Evolutionary conservation across 805 yeast genomes (phyloP).

Genomic region (Teunomyces gatunensis): DNA sequence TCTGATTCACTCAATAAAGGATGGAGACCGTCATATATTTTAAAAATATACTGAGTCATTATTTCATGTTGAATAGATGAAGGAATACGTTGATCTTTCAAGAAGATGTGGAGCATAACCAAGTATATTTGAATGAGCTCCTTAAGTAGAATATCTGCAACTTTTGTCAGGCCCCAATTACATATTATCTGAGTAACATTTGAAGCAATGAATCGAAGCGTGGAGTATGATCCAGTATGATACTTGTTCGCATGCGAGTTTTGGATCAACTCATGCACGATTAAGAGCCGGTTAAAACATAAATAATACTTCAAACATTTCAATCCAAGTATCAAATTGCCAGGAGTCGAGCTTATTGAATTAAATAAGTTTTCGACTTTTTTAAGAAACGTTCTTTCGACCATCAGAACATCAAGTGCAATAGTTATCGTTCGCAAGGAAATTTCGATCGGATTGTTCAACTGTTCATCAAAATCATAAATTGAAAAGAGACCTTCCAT

Average conservation of each 20-base stretch:
- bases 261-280: slow-evolving; percentile 8
- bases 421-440: slow-evolving; percentile 8
- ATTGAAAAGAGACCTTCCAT: background rate
- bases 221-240: background rate
- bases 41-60: slow-evolving; percentile 9
- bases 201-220: background rate
- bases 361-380: background rate
- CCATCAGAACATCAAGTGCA: slow-evolving; percentile 8
- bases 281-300: slow-evolving; percentile 11
- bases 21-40: background rate
- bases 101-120: slow-evolving; percentile 11
- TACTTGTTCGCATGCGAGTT: slow-evolving; percentile 11
- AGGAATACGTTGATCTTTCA: slow-evolving; percentile 12
- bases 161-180: background rate
- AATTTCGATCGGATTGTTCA: slow-evolving; percentile 5
- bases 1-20: background rate
- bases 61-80: slow-evolving; percentile 16
- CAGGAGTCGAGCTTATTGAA: background rate
- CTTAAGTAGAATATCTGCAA: background rate
- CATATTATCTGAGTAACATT: background rate
- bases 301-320: slow-evolving; percentile 13
- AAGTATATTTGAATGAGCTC: slow-evolving; percentile 14
- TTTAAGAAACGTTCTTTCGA: slow-evolving; percentile 6
- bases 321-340: slow-evolving; percentile 4
- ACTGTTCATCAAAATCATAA: background rate